These are phyloP conservation scores for Mentha longifolia DNA, from an alignment of 257 asterid genomes.

Conservation along the genomic window DNA sequence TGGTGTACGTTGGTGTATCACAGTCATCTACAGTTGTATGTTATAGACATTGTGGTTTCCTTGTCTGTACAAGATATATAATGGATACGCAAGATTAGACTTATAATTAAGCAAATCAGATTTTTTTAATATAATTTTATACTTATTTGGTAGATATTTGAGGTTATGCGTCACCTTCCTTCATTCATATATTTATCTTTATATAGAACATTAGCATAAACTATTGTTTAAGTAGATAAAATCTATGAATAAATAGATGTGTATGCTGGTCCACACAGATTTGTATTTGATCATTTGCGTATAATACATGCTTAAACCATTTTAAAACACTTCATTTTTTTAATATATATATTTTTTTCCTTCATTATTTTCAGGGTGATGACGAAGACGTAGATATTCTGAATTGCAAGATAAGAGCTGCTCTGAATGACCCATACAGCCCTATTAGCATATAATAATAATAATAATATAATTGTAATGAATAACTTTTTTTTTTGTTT, in stretches of 20 bases:
- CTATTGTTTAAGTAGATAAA: conserved; percentile 12
- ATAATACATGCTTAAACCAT: conserved; percentile 19
- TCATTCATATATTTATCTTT: not conserved
- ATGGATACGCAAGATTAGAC: too few species aligned
- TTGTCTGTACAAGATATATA: too few species aligned
- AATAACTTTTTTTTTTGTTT: too few species aligned
- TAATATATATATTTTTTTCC: not conserved
- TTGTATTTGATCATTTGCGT: not conserved
- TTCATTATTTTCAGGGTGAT: conserved; percentile 52
- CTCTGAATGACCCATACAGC: conserved; percentile 67
- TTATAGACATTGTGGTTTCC: too few species aligned
- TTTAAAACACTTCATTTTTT: not conserved
- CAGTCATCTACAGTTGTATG: not conserved
- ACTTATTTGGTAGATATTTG: too few species aligned
- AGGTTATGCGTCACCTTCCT: conserved; percentile 12
- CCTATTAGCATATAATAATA: conserved; percentile 52
- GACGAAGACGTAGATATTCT: conserved; percentile 63
- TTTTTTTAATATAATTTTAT: too few species aligned
- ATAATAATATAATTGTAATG: too few species aligned
- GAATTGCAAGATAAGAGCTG: conserved; percentile 59
- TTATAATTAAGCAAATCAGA: too few species aligned
- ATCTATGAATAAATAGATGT: conserved; percentile 18
- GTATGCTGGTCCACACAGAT: conserved; percentile 31
- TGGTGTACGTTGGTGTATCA: not conserved
- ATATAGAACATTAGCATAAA: not conserved